A percentile compares a stretch with the other conserved stretches of the same genome.
phyloP scores from a whole-genome alignment of 495 filamentous ascomycete species.

The Aspergillus sparsus region DNA sequence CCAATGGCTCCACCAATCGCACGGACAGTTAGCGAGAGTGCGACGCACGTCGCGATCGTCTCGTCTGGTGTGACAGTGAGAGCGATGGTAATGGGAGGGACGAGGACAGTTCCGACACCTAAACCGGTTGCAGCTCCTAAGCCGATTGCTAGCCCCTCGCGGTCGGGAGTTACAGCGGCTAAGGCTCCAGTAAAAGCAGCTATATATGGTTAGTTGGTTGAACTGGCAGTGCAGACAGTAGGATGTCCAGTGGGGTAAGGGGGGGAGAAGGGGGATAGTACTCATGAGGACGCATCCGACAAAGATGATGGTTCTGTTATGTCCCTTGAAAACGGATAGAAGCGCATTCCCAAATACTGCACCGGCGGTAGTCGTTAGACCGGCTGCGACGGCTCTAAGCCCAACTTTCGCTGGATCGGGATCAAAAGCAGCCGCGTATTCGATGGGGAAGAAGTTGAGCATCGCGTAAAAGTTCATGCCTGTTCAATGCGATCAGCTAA shows the following conservation, averaged over 20 bases:
- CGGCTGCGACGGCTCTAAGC: not conserved
- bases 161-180: not conserved
- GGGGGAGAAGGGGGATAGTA: not conserved
- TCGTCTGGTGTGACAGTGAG: not conserved
- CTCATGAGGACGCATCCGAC: not conserved
- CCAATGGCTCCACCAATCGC: not conserved
- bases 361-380: not conserved
- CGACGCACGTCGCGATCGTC: not conserved
- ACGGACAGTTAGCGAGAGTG: not conserved
- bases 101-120: not conserved
- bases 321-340: not conserved
- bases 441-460: slow-evolving; percentile 3
- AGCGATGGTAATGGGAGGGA: not conserved
- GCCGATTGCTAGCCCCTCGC: not conserved
- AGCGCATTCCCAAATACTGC: not conserved
- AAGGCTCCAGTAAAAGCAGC: not conserved
- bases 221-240: not conserved
- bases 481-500: not conserved
- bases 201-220: not conserved
- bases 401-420: not conserved
- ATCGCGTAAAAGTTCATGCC: slow-evolving; percentile 1
- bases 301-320: not conserved
- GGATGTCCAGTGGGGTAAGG: not conserved
- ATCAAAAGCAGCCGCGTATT: not conserved
- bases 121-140: not conserved